These are phyloP conservation scores for Umbilicus rupestris DNA, from an alignment of 164 flowering plant genomes.

Conservation along the genomic window DNA sequence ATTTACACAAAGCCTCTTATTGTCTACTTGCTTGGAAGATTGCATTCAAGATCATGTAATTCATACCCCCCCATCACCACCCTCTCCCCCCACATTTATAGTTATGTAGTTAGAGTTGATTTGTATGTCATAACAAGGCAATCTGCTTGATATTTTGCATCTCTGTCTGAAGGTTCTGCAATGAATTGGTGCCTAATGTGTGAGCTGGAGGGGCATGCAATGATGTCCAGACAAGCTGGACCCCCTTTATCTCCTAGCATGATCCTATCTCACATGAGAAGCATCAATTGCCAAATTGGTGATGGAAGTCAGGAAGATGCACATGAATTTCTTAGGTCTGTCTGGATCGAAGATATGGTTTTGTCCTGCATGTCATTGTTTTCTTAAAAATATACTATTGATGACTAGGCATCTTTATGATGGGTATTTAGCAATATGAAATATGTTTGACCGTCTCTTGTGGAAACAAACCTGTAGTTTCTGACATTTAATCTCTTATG, in stretches of 20 bases:
- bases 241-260: conserved; percentile 60
- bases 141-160: not conserved
- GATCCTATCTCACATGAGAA: conserved; percentile 53
- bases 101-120: not conserved
- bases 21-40: conserved; percentile 50
- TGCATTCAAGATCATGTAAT: conserved; percentile 69
- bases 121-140: not conserved
- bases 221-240: conserved; percentile 44
- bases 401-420: not conserved
- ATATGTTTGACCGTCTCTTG: too few species aligned
- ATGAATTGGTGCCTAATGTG: conserved; percentile 86
- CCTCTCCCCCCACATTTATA: not conserved
- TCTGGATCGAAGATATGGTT: not conserved
- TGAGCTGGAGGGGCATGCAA: conserved; percentile 65
- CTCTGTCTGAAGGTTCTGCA: conserved; percentile 28
- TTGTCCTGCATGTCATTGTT: not conserved
- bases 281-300: conserved; percentile 57
- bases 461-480: conserved; percentile 8
- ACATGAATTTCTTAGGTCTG: conserved; percentile 83
- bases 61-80: not conserved
- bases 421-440: too few species aligned
- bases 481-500: not conserved
- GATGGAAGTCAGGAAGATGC: conserved; percentile 95
- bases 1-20: conserved; percentile 74
- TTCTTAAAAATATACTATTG: too few species aligned